phyloP scores from a whole-genome alignment of 2,329 filamentous ascomycete genomes.

The Claviceps quebecensis region DNA sequence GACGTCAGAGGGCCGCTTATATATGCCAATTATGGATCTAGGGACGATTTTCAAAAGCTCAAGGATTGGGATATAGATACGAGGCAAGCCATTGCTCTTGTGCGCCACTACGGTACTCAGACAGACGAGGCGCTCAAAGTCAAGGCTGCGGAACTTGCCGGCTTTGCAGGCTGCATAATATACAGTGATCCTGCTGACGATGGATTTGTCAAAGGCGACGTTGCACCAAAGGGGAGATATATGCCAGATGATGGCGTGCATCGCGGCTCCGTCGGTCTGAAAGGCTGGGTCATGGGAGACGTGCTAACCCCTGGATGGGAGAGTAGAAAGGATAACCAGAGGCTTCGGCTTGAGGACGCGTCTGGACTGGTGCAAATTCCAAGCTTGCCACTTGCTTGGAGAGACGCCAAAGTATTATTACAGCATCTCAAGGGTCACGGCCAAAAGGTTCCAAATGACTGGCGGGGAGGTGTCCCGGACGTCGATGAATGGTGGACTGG shows the following conservation, averaged over 20 bases:
- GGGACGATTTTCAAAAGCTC: slow-evolving; percentile 66
- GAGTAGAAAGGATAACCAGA: slow-evolving; percentile 49
- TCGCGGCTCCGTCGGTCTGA: slow-evolving; percentile 65
- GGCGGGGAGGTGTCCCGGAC: slow-evolving; percentile 65
- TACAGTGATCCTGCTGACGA: slow-evolving; percentile 85
- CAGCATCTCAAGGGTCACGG: slow-evolving; percentile 65
- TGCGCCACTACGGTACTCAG: slow-evolving; percentile 66
- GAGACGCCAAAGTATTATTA: slow-evolving; percentile 70
- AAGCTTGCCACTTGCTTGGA: slow-evolving; percentile 79
- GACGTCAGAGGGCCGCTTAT: slow-evolving; percentile 76
- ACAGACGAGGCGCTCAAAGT: slow-evolving; percentile 66
- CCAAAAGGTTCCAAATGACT: slow-evolving; percentile 49
- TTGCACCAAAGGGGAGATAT: slow-evolving; percentile 63
- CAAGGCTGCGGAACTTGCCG: slow-evolving; percentile 76
- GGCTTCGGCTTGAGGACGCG: slow-evolving; percentile 56
- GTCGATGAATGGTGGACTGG: slow-evolving; percentile 77
- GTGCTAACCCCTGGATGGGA: slow-evolving; percentile 83
- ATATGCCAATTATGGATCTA: slow-evolving; percentile 84
- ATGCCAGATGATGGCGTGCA: slow-evolving; percentile 75
- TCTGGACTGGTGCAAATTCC: slow-evolving; percentile 69
- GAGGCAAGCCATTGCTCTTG: slow-evolving; percentile 68
- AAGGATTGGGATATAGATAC: slow-evolving; percentile 58
- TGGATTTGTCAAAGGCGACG: slow-evolving; percentile 58
- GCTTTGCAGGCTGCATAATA: slow-evolving; percentile 75
- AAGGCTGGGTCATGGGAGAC: slow-evolving; percentile 76